Percentiles rank a stretch among this genome's conserved stretches.
phyloP scores from a whole-genome alignment of 768 basidiomycete genomes.

The Mycena olivaceomarginata region DNA sequence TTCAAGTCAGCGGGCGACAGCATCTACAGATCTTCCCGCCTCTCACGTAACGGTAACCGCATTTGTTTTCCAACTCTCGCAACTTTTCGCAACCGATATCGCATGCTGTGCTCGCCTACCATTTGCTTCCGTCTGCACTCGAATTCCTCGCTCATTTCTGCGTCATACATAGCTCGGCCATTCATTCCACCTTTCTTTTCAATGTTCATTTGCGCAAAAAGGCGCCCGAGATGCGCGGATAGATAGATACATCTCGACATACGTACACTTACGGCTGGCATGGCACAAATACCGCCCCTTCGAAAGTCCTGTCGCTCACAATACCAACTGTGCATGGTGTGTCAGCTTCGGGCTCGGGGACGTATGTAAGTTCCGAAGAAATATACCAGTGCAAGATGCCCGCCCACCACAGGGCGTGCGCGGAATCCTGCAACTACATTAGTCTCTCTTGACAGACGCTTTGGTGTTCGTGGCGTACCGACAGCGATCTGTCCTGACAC shows the following conservation, averaged over 20 bases:
- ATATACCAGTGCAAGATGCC: constrained; percentile 69
- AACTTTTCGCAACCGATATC: neutral
- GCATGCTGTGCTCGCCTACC: constrained; percentile 8
- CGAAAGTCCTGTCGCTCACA: constrained; percentile 3
- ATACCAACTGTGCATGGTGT: constrained; percentile 21
- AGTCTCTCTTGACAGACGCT: no score
- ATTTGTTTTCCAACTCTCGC: neutral
- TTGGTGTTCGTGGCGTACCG: constrained; percentile 40
- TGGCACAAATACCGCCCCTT: constrained; percentile 2
- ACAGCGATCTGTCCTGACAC: constrained; percentile 63
- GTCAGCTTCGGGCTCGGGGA: constrained; percentile 10
- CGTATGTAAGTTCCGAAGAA: neutral
- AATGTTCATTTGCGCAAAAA: neutral
- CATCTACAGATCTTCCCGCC: constrained; percentile 22
- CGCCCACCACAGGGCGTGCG: constrained; percentile 76
- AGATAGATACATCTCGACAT: neutral
- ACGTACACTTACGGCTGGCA: neutral
- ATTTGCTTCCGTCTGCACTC: neutral
- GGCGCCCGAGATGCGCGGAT: constrained; percentile 14
- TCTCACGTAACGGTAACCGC: constrained; percentile 10
- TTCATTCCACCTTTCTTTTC: neutral
- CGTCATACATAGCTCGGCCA: neutral
- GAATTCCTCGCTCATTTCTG: neutral
- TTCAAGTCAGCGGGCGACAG: neutral
- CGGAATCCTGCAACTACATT: constrained; percentile 56